phyloP scores from a whole-genome alignment of 2,329 filamentous ascomycete species.

The Zymoseptoria brevis region DNA sequence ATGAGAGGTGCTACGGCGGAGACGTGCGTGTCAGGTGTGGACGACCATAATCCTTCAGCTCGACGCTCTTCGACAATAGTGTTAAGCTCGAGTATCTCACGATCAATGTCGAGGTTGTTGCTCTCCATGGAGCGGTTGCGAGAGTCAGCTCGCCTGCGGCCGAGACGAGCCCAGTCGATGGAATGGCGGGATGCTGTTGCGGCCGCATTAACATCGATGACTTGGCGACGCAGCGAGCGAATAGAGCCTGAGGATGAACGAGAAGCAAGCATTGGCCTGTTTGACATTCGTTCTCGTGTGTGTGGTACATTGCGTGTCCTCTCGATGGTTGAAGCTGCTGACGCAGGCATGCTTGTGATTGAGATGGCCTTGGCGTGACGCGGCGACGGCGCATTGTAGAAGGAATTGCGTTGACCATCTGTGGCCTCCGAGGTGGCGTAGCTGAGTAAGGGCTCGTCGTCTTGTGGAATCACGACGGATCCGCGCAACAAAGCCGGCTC shows the following conservation, averaged over 20 bases:
- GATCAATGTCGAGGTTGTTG: constrained; percentile 33
- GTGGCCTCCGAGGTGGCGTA: background rate
- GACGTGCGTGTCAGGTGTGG: constrained; percentile 32
- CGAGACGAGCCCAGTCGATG: constrained; percentile 29
- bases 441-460: constrained; percentile 12
- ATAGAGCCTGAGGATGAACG: constrained; percentile 25
- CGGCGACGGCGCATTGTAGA: background rate
- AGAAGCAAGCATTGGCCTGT: constrained; percentile 10
- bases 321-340: background rate
- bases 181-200: constrained; percentile 10
- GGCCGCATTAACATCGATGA: constrained; percentile 16
- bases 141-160: constrained; percentile 28
- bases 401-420: background rate
- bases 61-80: constrained; percentile 42
- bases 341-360: background rate
- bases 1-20: constrained; percentile 41
- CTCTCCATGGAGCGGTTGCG: constrained; percentile 17
- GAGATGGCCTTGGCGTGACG: background rate
- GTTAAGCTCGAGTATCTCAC: constrained; percentile 42
- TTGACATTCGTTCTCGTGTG: background rate
- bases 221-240: constrained; percentile 31
- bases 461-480: background rate
- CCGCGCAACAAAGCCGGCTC: constrained; percentile 21
- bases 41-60: constrained; percentile 27
- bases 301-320: background rate